Evolutionary conservation across 108 stramenopile genomes (phyloP), one percentile per base, ranked within the genome.

Genomic region (Nannochloropsis oceanica): DNA sequence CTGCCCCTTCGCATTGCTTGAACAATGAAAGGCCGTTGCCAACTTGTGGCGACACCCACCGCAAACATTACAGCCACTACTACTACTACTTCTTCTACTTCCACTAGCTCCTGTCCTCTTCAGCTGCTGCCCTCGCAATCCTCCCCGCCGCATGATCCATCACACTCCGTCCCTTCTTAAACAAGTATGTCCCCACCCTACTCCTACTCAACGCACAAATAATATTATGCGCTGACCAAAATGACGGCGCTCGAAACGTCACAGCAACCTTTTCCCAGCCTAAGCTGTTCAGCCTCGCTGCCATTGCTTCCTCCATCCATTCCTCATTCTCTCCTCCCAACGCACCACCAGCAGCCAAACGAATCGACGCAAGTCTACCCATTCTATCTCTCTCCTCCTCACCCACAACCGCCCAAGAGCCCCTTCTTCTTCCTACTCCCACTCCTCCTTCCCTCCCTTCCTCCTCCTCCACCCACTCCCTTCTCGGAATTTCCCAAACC

Each of bases 191-290:
- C 11, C 83, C 79, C 10, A 84, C 20, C n/a, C 44, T 42, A 13
- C 9, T 27, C 12, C 87, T 79, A 2, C 83, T 84, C 26, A 87
- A 80, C 25, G 87, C 87, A 50, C 87, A 87, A 26, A 87, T 87
- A 43, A 79, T 87, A 83, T 87, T 87, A 83, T 87, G 87, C 44
- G 87, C 83, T 43, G 84, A 84, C 18, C 80, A 83, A 18, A 82
- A 79, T n/a, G n/a, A n/a, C 44, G 84, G 24, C 20, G 83, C 83
- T 26, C 87, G 83, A 42, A 87, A 87, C 27, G 83, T 83, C 73
- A 87, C 87, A 26, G 83, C 44, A 34, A 81, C 87, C 80, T 87
- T 87, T 14, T 87, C 87, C 87, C 87, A 87, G 22, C 87, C 87
- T 26, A 83, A 87, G 27, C 83, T 81, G 79, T 87, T 87, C n/a